Conservation (phyloP, 257 asterid genomes). For the Solanum pimpinellifolium region DNA sequence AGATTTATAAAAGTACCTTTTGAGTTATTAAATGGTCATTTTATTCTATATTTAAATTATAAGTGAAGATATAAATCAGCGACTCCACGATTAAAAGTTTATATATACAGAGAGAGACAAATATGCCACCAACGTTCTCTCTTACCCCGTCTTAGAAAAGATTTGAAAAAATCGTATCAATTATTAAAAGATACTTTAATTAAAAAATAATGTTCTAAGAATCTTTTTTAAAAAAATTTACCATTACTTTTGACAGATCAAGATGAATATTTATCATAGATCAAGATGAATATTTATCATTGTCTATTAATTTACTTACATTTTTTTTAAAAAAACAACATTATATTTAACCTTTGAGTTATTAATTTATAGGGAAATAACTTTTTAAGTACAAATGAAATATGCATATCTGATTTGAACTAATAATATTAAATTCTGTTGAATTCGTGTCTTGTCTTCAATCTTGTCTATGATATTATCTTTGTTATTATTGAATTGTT, state of each 20-base stretch:
- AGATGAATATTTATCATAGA: not conserved
- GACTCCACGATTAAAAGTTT: not conserved
- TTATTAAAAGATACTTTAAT: not conserved
- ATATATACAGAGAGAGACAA: no score
- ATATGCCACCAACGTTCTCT: not conserved
- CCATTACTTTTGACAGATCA: not conserved
- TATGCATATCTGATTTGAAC: not conserved
- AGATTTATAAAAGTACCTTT: not conserved
- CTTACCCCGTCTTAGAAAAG: not conserved
- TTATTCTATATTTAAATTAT: not conserved
- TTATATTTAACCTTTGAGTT: not conserved
- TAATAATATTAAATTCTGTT: not conserved
- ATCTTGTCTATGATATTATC: not conserved
- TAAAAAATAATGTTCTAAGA: not conserved
- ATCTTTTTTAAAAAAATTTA: not conserved
- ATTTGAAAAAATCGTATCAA: not conserved
- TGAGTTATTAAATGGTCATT: not conserved
- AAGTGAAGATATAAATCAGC: not conserved
- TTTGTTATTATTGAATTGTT: not conserved
- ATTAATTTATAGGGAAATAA: not conserved
- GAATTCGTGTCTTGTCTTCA: not conserved
- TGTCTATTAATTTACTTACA: no score
- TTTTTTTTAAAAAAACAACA: not conserved
- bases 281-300: not conserved
- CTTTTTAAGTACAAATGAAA: not conserved